A percentile compares a stretch with the other conserved stretches of the same genome.
Conservation (phyloP, 345 rosid species). For the Capsella bursapastoris region DNA sequence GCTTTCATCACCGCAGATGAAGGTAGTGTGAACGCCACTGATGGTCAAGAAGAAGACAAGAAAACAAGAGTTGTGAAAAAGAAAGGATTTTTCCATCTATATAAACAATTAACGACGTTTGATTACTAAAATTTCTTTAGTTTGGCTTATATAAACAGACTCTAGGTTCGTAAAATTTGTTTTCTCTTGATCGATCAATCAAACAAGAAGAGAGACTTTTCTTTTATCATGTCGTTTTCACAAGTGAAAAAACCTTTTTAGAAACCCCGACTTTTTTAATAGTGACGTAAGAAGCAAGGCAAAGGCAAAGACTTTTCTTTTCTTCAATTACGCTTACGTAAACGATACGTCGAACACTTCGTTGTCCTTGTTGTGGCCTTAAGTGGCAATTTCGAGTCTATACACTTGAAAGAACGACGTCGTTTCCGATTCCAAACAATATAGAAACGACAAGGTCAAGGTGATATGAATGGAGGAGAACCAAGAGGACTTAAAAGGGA, state of each 20-base stretch:
- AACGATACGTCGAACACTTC: not conserved
- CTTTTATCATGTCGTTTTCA: slow-evolving; percentile 31
- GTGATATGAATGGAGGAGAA: not conserved
- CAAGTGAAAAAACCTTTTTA: not conserved
- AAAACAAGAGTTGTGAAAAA: slow-evolving; percentile 11
- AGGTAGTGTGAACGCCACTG: slow-evolving; percentile 39
- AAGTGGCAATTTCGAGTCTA: not conserved
- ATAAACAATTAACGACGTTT: not conserved
- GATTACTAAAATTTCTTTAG: slow-evolving; percentile 54
- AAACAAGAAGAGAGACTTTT: slow-evolving; percentile 24
- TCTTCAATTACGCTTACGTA: not conserved
- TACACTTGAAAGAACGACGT: not conserved
- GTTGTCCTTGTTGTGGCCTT: not conserved
- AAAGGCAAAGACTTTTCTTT: slow-evolving; percentile 26
- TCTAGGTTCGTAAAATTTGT: not conserved
- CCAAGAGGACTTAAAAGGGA: too few relatives aligned
- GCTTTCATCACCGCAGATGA: slow-evolving; percentile 38
- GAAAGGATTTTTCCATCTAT: slow-evolving; percentile 17
- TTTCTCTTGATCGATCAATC: not conserved
- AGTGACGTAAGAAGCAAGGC: slow-evolving; percentile 13
- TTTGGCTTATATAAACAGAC: slow-evolving; percentile 44
- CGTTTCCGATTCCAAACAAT: not conserved
- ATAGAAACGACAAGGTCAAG: not conserved
- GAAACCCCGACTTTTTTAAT: slow-evolving; percentile 31
- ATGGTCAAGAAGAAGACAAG: slow-evolving; percentile 30